Conservation (phyloP, 192 early-diverging fungal genomes). For the Umbelopsis sp. region DNA sequence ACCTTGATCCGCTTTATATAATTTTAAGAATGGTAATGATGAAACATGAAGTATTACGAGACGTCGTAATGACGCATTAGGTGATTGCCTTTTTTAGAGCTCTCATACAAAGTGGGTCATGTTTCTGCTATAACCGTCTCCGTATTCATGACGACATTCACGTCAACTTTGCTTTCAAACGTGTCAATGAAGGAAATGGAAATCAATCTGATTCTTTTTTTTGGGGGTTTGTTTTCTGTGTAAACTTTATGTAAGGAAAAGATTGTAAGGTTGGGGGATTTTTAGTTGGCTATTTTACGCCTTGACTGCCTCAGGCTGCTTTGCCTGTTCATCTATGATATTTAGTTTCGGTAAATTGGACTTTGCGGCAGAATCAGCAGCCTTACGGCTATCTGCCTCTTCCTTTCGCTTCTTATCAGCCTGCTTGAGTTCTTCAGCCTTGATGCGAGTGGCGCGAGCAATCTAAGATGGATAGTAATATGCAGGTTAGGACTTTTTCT, state of each 20-base stretch:
- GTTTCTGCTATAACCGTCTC: neutral
- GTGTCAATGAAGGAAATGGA: too few species aligned
- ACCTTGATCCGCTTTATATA: neutral
- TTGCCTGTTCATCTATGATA: slow-evolving; percentile 50
- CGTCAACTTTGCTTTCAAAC: neutral
- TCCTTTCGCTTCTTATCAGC: slow-evolving; percentile 47
- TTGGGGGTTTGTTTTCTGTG: too few species aligned
- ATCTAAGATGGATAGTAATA: slow-evolving; percentile 33
- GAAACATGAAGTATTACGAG: neutral
- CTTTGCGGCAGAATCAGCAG: slow-evolving; percentile 47
- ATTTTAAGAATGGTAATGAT: neutral
- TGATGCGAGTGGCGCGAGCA: slow-evolving; percentile 53
- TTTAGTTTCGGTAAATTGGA: slow-evolving; percentile 54
- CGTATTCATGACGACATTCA: slow-evolving; percentile 10
- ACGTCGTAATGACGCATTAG: slow-evolving; percentile 7
- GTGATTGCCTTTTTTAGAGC: neutral
- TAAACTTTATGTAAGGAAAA: neutral
- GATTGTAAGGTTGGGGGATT: neutral
- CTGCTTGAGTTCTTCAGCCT: slow-evolving; percentile 54
- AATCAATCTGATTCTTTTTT: neutral
- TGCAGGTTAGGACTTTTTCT: neutral
- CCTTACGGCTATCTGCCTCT: slow-evolving; percentile 47
- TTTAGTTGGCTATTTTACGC: slow-evolving; percentile 17
- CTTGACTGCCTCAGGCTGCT: slow-evolving; percentile 34
- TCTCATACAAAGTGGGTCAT: neutral